Base-by-base conservation (phyloP, 2,329 filamentous ascomycete genomes). In the Aspergillus ochraceus region DNA sequence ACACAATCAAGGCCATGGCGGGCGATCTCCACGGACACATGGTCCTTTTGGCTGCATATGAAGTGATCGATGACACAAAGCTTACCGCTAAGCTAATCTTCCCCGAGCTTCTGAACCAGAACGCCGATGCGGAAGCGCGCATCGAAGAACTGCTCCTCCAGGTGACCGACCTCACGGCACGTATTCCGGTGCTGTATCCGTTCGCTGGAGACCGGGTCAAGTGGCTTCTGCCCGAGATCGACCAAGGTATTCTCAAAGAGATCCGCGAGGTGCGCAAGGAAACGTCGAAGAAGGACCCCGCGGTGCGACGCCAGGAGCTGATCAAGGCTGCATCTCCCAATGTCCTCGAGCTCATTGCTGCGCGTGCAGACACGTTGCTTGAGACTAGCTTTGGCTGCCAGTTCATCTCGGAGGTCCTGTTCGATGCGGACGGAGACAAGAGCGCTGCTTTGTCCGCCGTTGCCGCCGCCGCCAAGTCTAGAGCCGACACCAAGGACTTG, bases 31-130 rank as follows among this genome's bases (percentile, higher is more conserved):
- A 93, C 69, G 95, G 88, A 1, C 92, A 97, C 71, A 83, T 89
- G 63, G 85, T 98, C 56, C 86, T 99, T 36, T 83, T 98, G 57
- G 84, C 92, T 1, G 91, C 92, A 1, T 92, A 93, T 73, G 95
- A 98, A 69, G 88, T 97, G 52, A 88, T 97, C 52, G 95, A 99
- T 68, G 95, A 99, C 74, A 99, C 95, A 10, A 93, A 96, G 65
- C 83, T 97, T 70, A 91, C 88, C 3, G 84, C 88, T 54, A 98
- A 96, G 79, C 84, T 90, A 32, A 90, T 99, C 65, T 92, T 97
- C 76, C 84, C 91, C 0, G 94, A 98, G 76, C 82, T 99, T 12
- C 79, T 97, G 19, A 90, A 88, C 63, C 90, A 91, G 70, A 86
- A 87, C 36, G 64, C 72, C 4, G 59, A 69, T 17, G 67, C 66